Percentiles rank a stretch among this genome's conserved stretches.
phyloP scores from a whole-genome alignment of 108 stramenopile genomes.

The Ochromonas danica region DNA sequence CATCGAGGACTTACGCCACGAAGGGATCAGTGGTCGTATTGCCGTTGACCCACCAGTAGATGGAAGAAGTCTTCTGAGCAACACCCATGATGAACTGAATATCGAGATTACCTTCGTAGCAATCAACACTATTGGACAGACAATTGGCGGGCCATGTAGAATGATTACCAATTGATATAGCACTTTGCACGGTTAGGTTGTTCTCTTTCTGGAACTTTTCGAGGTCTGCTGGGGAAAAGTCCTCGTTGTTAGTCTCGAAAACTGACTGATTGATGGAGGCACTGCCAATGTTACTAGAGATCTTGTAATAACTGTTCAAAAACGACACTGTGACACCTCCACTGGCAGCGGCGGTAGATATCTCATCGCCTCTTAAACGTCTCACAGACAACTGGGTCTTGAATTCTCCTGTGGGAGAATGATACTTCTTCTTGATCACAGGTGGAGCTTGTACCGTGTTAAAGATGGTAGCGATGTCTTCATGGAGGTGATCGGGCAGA shows the following conservation, averaged over 20 bases:
- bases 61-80: conserved; percentile 4
- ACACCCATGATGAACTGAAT: conserved; percentile 46
- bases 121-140: background rate
- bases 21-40: conserved; percentile 12
- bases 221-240: conserved; percentile 25
- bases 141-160: background rate
- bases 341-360: background rate
- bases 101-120: conserved; percentile 44
- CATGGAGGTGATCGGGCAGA: background rate
- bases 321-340: background rate
- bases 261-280: conserved; percentile 6
- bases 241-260: conserved; percentile 1
- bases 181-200: background rate
- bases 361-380: background rate
- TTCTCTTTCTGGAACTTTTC: background rate
- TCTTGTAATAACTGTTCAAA: conserved; percentile 13
- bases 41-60: conserved; percentile 10
- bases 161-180: background rate
- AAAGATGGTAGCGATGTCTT: background rate
- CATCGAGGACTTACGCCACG: too few relatives aligned
- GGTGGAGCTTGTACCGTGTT: conserved; percentile 19
- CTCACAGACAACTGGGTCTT: background rate
- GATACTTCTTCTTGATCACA: background rate
- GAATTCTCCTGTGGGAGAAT: background rate
- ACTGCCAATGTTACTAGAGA: conserved; percentile 4